These are phyloP conservation scores for Actinidia polygama DNA, from an alignment of 179 eudicot genomes.

Conservation along the genomic window DNA sequence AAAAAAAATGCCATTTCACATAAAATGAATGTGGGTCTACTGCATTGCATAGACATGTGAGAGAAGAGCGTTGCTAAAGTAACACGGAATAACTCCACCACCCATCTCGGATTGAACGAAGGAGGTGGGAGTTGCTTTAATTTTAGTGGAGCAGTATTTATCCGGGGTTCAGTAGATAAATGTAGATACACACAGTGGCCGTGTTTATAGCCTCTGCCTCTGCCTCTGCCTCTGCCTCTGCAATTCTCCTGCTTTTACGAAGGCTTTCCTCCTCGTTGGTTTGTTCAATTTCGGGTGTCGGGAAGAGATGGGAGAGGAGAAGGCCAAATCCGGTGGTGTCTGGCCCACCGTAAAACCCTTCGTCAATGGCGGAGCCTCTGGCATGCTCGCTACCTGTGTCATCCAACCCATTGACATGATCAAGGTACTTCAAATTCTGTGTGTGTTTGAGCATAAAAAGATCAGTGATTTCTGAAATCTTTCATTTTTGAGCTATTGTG, in stretches of 20 bases:
- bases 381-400: conserved; percentile 93
- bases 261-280: conserved; percentile 3
- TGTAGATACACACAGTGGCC: too few species aligned
- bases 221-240: not conserved
- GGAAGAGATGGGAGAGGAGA: conserved; percentile 49
- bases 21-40: too few species aligned
- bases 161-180: too few species aligned
- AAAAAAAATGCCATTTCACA: too few species aligned
- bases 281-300: not conserved
- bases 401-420: conserved; percentile 94
- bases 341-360: conserved; percentile 84
- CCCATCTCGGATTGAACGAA: too few species aligned
- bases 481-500: not conserved
- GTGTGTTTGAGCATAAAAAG: not conserved
- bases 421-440: conserved; percentile 44
- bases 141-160: too few species aligned
- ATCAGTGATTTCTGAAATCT: not conserved
- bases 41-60: too few species aligned
- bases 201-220: not conserved
- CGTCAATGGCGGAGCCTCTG: conserved; percentile 87
- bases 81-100: too few species aligned
- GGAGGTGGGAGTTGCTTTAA: too few species aligned
- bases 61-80: too few species aligned
- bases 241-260: not conserved
- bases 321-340: conserved; percentile 43